phyloP scores from a whole-genome alignment of 805 yeast genomes.

The Saturnispora galanensis region DNA sequence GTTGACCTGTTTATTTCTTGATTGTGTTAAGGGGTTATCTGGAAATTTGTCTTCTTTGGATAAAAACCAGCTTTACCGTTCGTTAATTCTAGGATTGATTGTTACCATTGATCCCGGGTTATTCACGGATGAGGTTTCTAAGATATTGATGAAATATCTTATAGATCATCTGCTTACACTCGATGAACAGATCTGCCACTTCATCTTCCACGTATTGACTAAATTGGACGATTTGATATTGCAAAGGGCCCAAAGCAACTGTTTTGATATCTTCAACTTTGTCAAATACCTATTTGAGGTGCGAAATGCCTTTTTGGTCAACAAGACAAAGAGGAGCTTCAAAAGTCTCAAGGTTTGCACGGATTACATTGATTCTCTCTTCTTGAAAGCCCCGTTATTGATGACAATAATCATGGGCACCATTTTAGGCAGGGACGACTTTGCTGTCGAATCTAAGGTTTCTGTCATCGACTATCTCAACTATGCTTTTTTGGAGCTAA shows the following conservation, averaged over 20 bases:
- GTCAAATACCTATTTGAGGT: slow-evolving; percentile 8
- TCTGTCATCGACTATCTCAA: slow-evolving; percentile 18
- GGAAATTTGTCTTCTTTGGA: background rate
- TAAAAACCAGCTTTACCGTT: background rate
- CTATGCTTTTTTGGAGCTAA: slow-evolving; percentile 16
- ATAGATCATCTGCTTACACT: slow-evolving; percentile 1
- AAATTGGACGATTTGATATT: slow-evolving; percentile 5
- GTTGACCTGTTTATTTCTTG: background rate
- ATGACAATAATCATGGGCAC: slow-evolving; percentile 11
- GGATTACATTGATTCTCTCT: slow-evolving; percentile 11
- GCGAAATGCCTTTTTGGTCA: slow-evolving; percentile 8
- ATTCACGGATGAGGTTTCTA: background rate
- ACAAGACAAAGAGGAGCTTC: slow-evolving; percentile 5
- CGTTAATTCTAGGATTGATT: slow-evolving; percentile 10
- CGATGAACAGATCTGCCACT: slow-evolving; percentile 7
- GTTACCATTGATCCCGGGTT: slow-evolving; percentile 7
- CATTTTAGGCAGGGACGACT: slow-evolving; percentile 8
- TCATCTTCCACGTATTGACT: slow-evolving; percentile 8
- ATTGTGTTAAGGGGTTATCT: background rate
- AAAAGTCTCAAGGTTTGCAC: slow-evolving; percentile 10
- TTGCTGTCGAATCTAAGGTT: background rate
- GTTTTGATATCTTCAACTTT: slow-evolving; percentile 8
- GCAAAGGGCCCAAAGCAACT: background rate
- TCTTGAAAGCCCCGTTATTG: slow-evolving; percentile 10
- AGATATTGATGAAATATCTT: background rate